phyloP scores from a whole-genome alignment of 2,329 filamentous ascomycete genomes.

The Aspergillus glaucus region DNA sequence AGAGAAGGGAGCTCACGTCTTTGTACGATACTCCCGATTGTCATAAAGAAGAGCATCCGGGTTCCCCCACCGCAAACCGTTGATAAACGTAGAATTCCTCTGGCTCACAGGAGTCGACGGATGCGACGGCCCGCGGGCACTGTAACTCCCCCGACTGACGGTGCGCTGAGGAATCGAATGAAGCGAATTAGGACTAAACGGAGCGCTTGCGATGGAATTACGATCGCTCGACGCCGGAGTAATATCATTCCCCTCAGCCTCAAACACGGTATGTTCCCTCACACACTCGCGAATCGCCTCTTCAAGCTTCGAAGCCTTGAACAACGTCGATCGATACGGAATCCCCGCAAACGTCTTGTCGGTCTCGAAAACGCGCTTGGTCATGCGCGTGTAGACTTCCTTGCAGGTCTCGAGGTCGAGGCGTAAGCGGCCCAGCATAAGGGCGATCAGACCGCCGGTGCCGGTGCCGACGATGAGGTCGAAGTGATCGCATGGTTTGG shows the following conservation, averaged over 20 bases:
- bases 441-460: conserved; percentile 91
- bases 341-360: conserved; percentile 97
- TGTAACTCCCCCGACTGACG: conserved; percentile 71
- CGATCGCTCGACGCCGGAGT: conserved; percentile 33
- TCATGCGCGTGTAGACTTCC: conserved; percentile 92
- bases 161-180: conserved; percentile 51
- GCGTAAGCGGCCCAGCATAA: conserved; percentile 87
- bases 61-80: conserved; percentile 60
- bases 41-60: conserved; percentile 86
- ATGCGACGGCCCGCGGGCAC: conserved; percentile 66
- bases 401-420: conserved; percentile 96
- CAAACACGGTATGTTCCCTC: conserved; percentile 71
- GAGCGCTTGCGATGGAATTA: conserved; percentile 44
- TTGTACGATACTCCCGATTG: conserved; percentile 73
- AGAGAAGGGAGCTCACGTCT: conserved; percentile 60
- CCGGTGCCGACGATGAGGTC: conserved; percentile 94
- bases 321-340: conserved; percentile 85
- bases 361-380: conserved; percentile 89
- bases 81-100: conserved; percentile 43
- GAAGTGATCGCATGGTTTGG: conserved; percentile 97
- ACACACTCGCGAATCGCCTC: conserved; percentile 89
- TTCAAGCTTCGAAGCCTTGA: conserved; percentile 94
- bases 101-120: conserved; percentile 53
- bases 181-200: conserved; percentile 34
- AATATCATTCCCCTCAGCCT: conserved; percentile 76